These are phyloP conservation scores for Clarireedia homoeocarpa DNA, from an alignment of 2,329 filamentous ascomycete genomes.

Conservation along the genomic window DNA sequence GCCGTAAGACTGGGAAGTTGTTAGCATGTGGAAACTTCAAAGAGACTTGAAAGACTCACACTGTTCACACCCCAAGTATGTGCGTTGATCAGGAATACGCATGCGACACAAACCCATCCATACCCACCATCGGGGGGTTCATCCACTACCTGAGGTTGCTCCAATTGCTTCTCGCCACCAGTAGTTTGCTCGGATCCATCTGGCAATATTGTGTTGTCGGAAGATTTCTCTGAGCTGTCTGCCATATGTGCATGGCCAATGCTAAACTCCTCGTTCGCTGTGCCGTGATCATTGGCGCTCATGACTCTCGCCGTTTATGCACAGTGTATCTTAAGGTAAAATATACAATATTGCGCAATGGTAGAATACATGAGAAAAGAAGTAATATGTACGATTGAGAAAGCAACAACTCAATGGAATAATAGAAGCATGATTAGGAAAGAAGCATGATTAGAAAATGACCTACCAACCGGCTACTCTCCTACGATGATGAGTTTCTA, in stretches of 20 bases:
- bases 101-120: slow-evolving; percentile 46
- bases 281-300: not conserved
- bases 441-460: too few relatives aligned
- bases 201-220: not conserved
- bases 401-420: too few relatives aligned
- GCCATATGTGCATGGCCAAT: not conserved
- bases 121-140: slow-evolving; percentile 48
- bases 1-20: slow-evolving; percentile 48
- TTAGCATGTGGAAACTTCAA: slow-evolving; percentile 1
- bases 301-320: not conserved
- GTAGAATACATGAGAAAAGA: too few relatives aligned
- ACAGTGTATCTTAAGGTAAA: too few relatives aligned
- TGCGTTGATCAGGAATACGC: slow-evolving; percentile 36
- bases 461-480: too few relatives aligned
- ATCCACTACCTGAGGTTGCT: slow-evolving; percentile 23
- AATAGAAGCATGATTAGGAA: too few relatives aligned
- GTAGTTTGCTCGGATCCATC: not conserved
- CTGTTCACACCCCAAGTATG: slow-evolving; percentile 39
- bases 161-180: not conserved
- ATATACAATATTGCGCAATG: too few relatives aligned
- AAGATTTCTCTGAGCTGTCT: not conserved
- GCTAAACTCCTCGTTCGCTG: too few relatives aligned
- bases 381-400: too few relatives aligned
- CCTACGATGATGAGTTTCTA: too few relatives aligned
- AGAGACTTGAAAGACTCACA: slow-evolving; percentile 20